Evolutionary conservation across 345 rosid species (phyloP), one percentile per base, ranked within the genome.

Genomic region (Xanthoceras sorbifolium): DNA sequence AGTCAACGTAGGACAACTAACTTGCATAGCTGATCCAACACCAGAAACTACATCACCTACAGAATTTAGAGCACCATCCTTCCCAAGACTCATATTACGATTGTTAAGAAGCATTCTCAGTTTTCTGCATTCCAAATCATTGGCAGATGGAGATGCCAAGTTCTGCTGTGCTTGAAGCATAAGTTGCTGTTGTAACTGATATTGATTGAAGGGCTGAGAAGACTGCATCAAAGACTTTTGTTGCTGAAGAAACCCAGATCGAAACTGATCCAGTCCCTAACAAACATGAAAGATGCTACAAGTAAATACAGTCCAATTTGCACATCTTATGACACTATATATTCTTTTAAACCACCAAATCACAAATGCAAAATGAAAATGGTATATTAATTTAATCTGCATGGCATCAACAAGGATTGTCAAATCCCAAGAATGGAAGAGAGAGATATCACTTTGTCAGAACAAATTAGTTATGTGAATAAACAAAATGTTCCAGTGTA

Each of bases 111-210:
- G 88, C 87, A 81, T 81, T 48, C 86, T 84, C 73, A 88, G 74
- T 75, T 82, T 89, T 72, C 89, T 82, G 66, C 76, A 64, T 34
- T 88, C 96, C 77, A 89, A 65, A 71, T 87, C 93, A 71, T 65
- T 85, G 68, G 75, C 80, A 63, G 92, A 82, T 25, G 85, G 82
- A 17, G 84, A 77, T 28, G 88, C 69, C 80, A 84, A 73, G 62
- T 77, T 85, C 71, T 85, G 91, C 77, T 86, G 92, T 22, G 91
- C 87, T 42, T 84, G 95, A 81, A 84, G 86, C 79, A 88, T 71
- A 63, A 78, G 75, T 61, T 86, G 93, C 59, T 87, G 93, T 60
- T 86, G 92, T 29, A 83, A 67, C 79, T 88, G 92, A 69, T 80
- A 72, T 76, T 84, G 85, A 75, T 54, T 78, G 57, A 86, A 80